A percentile compares a stretch with the other conserved stretches of the same genome.
Conservation (phyloP, 1,284 basidiomycete genomes). For the Volvariella surrecta region DNA sequence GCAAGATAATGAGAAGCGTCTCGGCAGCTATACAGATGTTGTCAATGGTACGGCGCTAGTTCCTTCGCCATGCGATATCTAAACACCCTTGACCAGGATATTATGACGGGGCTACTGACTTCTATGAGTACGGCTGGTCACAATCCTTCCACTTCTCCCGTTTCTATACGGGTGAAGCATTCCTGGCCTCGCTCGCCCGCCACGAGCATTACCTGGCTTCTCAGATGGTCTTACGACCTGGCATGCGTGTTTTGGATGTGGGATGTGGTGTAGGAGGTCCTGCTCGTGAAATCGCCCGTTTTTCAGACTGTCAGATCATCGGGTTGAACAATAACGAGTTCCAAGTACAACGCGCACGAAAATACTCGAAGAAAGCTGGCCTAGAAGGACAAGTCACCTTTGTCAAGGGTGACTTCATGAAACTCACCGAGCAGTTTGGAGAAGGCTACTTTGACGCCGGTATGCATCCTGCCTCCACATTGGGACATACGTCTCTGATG, state of each 20-base stretch:
- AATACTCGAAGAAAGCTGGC: slow-evolving; percentile 78
- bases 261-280: slow-evolving; percentile 98
- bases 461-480: slow-evolving; percentile 23
- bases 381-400: slow-evolving; percentile 76
- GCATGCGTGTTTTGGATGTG: slow-evolving; percentile 96
- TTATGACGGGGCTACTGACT: slow-evolving; percentile 93
- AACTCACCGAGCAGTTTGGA: slow-evolving; percentile 87
- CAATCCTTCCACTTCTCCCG: slow-evolving; percentile 97
- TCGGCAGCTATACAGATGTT: slow-evolving; percentile 86
- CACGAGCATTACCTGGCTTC: slow-evolving; percentile 97
- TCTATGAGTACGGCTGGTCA: slow-evolving; percentile 96
- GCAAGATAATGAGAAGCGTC: slow-evolving; percentile 66
- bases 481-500: slow-evolving; percentile 1
- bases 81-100: slow-evolving; percentile 51
- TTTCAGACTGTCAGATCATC: slow-evolving; percentile 81
- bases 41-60: slow-evolving; percentile 69
- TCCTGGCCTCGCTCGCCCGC: slow-evolving; percentile 78
- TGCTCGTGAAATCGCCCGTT: slow-evolving; percentile 90
- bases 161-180: slow-evolving; percentile 94
- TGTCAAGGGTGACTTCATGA: slow-evolving; percentile 96
- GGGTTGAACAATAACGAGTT: slow-evolving; percentile 98
- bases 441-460: slow-evolving; percentile 93
- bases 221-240: slow-evolving; percentile 75
- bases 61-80: slow-evolving; percentile 1
- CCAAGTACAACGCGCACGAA: slow-evolving; percentile 81